Evolutionary conservation across 1,284 basidiomycete species (phyloP).

Genomic region (Rhodotorula sp.): DNA sequence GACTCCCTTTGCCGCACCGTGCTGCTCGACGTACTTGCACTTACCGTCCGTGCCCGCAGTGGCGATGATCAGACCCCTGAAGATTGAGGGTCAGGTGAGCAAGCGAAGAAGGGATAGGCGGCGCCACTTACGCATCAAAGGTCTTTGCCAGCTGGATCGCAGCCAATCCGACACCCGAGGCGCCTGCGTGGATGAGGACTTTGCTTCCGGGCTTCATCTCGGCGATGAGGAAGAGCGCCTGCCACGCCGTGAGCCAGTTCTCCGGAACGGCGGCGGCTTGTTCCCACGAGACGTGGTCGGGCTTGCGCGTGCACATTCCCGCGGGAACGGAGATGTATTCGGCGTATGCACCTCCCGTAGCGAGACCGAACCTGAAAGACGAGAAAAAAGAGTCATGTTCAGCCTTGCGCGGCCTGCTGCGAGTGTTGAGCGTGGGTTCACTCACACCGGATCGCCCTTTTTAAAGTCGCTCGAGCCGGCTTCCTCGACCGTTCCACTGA

Average conservation of each 20-base stretch:
- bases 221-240: slow-evolving; percentile 70
- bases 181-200: slow-evolving; percentile 82
- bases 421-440: not conserved
- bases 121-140: slow-evolving; percentile 66
- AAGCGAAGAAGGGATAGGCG: slow-evolving; percentile 47
- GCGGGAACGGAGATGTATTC: slow-evolving; percentile 73
- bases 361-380: slow-evolving; percentile 68
- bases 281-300: slow-evolving; percentile 69
- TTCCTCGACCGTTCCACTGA: slow-evolving; percentile 68
- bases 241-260: slow-evolving; percentile 80
- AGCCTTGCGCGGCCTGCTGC: not conserved
- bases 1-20: slow-evolving; percentile 51
- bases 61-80: slow-evolving; percentile 41
- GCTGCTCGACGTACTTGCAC: slow-evolving; percentile 63
- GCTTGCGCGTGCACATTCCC: slow-evolving; percentile 72
- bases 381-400: too few species aligned
- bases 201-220: slow-evolving; percentile 68
- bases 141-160: slow-evolving; percentile 82
- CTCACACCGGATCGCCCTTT: slow-evolving; percentile 70
- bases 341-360: slow-evolving; percentile 77
- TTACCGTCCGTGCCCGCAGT: slow-evolving; percentile 86
- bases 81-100: slow-evolving; percentile 43
- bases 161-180: slow-evolving; percentile 84
- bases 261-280: slow-evolving; percentile 71
- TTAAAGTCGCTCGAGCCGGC: slow-evolving; percentile 64